Evolutionary conservation across 2,329 filamentous ascomycete species (phyloP).

Genomic region (Aspergillus oerlinghausenensis): DNA sequence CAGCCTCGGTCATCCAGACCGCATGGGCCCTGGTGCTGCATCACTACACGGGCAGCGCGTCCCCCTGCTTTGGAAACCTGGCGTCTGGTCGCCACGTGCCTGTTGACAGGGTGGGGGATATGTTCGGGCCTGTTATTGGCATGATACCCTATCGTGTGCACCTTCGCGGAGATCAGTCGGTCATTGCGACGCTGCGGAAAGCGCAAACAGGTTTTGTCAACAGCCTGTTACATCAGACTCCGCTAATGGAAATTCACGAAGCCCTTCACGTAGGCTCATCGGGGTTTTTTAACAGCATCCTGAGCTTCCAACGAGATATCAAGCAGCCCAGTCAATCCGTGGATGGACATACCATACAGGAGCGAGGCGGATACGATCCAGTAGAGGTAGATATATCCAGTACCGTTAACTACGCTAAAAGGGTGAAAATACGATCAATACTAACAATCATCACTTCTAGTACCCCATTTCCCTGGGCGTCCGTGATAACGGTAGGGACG

Average conservation of each 20-base stretch:
- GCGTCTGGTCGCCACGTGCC: slow-evolving; percentile 37
- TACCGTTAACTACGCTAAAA: neutral
- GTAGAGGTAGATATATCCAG: neutral
- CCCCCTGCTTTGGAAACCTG: slow-evolving; percentile 39
- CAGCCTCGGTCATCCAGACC: slow-evolving; percentile 32
- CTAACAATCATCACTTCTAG: too few relatives aligned
- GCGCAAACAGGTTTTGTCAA: slow-evolving; percentile 5
- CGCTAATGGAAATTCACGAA: neutral
- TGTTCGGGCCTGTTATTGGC: slow-evolving; percentile 30
- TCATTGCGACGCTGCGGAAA: neutral
- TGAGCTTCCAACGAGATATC: slow-evolving; percentile 7
- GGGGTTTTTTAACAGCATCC: slow-evolving; percentile 7
- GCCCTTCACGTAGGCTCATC: slow-evolving; percentile 2
- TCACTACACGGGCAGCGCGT: slow-evolving; percentile 31
- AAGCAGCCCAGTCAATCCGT: neutral
- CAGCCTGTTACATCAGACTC: slow-evolving; percentile 5
- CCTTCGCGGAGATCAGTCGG: neutral
- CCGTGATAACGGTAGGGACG: too few relatives aligned
- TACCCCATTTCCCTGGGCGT: too few relatives aligned
- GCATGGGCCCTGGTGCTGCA: slow-evolving; percentile 37
- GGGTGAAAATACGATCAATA: too few relatives aligned
- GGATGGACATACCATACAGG: neutral
- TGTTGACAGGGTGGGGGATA: slow-evolving; percentile 30
- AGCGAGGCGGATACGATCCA: neutral
- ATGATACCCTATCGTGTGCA: slow-evolving; percentile 9